These are phyloP conservation scores for Diplosphaera chodatii DNA, from an alignment of 139 green algal species.

Conservation along the genomic window DNA sequence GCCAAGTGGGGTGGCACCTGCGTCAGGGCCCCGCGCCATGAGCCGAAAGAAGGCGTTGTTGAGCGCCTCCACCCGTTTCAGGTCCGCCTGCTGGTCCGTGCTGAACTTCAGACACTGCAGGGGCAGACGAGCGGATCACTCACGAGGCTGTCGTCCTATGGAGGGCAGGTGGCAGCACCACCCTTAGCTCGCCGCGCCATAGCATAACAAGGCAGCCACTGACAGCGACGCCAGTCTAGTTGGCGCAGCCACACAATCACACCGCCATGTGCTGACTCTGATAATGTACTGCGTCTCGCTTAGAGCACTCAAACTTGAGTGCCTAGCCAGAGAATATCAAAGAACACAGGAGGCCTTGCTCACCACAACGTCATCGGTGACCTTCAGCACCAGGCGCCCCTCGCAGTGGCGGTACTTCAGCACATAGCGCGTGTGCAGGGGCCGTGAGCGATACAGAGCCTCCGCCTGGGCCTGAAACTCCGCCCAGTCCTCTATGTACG, in stretches of 20 bases:
- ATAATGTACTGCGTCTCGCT: too few relatives aligned
- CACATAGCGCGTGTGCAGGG: constrained; percentile 69
- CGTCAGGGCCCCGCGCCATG: constrained; percentile 41
- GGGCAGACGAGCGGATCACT: too few relatives aligned
- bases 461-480: constrained; percentile 67
- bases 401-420: constrained; percentile 84
- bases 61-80: constrained; percentile 82
- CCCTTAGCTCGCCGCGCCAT: too few relatives aligned
- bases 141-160: too few relatives aligned
- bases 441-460: constrained; percentile 50
- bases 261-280: too few relatives aligned
- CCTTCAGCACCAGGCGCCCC: constrained; percentile 79
- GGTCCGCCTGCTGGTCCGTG: constrained; percentile 81
- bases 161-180: too few relatives aligned
- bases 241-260: too few relatives aligned
- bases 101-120: constrained; percentile 80
- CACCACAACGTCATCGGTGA: constrained; percentile 78
- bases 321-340: too few relatives aligned
- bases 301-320: too few relatives aligned
- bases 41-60: constrained; percentile 81
- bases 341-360: too few relatives aligned
- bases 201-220: too few relatives aligned
- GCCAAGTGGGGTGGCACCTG: neutral
- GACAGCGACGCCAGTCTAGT: too few relatives aligned
- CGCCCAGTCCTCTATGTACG: constrained; percentile 70